These are phyloP conservation scores for Marasmius tenuissimus DNA, from an alignment of 1,284 basidiomycete genomes.

Conservation along the genomic window DNA sequence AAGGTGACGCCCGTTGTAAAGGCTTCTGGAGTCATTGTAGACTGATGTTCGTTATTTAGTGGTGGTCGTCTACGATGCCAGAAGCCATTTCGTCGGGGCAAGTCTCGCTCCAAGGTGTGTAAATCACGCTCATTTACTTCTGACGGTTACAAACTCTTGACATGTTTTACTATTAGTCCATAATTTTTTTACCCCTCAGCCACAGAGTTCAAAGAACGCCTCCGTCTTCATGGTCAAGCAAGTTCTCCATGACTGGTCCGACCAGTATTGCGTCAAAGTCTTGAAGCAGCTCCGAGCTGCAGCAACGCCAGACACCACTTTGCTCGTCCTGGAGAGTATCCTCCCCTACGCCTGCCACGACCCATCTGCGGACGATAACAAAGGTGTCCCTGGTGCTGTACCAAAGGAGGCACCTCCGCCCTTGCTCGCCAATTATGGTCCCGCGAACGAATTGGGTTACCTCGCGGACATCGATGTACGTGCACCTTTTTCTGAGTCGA, in stretches of 20 bases:
- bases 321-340: constrained; percentile 12
- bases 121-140: constrained; percentile 2
- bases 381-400: not conserved
- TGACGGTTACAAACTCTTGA: not conserved
- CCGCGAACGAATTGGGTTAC: constrained; percentile 19
- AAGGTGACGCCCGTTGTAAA: constrained; percentile 1
- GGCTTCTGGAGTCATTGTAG: not conserved
- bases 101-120: not conserved
- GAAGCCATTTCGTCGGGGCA: not conserved
- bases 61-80: constrained; percentile 9
- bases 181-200: constrained; percentile 9
- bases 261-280: constrained; percentile 9
- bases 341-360: constrained; percentile 19
- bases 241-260: constrained; percentile 19
- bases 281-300: constrained; percentile 10
- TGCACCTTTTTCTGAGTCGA: not conserved
- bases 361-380: not conserved
- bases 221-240: constrained; percentile 15
- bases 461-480: constrained; percentile 20
- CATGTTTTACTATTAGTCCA: not conserved
- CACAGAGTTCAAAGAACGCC: not conserved
- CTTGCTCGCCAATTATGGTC: constrained; percentile 22
- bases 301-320: not conserved
- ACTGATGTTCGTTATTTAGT: not conserved
- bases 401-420: constrained; percentile 17